Conservation (phyloP, 164 flowering plant genomes). For the Vitis riparia region DNA sequence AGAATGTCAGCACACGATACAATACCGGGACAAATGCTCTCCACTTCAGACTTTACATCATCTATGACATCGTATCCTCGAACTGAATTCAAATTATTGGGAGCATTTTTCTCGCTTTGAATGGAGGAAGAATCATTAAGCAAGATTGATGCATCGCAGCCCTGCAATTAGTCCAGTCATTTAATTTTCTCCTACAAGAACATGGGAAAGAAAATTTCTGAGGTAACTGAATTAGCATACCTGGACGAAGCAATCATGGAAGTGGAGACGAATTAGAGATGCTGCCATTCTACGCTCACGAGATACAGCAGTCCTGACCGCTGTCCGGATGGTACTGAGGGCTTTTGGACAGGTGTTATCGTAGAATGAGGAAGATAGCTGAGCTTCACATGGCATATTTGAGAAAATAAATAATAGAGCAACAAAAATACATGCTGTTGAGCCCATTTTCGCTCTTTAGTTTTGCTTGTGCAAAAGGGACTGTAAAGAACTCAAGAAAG, state of each 20-base stretch:
- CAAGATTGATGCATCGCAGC: slow-evolving; percentile 45
- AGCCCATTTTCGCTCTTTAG: too few relatives aligned
- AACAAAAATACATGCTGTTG: too few relatives aligned
- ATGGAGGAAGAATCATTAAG: slow-evolving; percentile 18
- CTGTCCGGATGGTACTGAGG: slow-evolving; percentile 7
- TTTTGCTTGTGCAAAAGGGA: background rate
- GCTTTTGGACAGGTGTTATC: slow-evolving; percentile 13
- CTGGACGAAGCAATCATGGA: slow-evolving; percentile 22
- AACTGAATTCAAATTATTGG: slow-evolving; percentile 24
- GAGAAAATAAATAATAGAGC: too few relatives aligned
- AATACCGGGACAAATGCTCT: slow-evolving; percentile 37
- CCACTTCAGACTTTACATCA: slow-evolving; percentile 34
- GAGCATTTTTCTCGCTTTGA: slow-evolving; percentile 26
- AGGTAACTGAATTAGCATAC: background rate
- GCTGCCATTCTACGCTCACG: slow-evolving; percentile 33
- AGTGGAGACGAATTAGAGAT: slow-evolving; percentile 31
- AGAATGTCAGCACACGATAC: slow-evolving; percentile 57
- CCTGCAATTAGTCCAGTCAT: slow-evolving; percentile 14
- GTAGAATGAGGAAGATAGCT: slow-evolving; percentile 14
- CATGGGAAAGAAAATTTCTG: background rate
- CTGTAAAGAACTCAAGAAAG: too few relatives aligned
- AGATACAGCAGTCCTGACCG: slow-evolving; percentile 17
- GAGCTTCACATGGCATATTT: background rate
- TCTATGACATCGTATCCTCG: slow-evolving; percentile 48
- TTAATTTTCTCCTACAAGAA: background rate